Percentiles rank a stretch among this genome's conserved stretches.
These are phyloP conservation scores for Ramalina intermedia DNA, from an alignment of 495 filamentous ascomycete genomes.

Conservation along the genomic window DNA sequence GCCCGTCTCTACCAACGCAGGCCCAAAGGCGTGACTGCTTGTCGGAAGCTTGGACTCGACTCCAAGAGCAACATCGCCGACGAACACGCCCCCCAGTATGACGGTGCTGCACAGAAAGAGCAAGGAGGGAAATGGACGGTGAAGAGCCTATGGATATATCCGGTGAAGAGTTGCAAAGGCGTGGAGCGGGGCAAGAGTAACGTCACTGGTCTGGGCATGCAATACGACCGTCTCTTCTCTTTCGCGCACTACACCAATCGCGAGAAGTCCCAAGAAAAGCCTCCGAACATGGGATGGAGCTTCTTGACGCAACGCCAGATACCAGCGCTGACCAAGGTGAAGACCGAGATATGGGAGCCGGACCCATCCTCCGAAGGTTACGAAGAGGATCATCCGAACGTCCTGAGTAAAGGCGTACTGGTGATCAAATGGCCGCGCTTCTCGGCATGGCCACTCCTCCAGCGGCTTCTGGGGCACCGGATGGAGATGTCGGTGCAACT, in stretches of 20 bases:
- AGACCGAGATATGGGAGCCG: slow-evolving; percentile 67
- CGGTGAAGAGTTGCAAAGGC: slow-evolving; percentile 73
- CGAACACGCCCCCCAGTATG: slow-evolving; percentile 19
- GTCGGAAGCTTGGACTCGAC: slow-evolving; percentile 28
- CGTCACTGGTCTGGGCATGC: slow-evolving; percentile 56
- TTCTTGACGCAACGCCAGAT: slow-evolving; percentile 71
- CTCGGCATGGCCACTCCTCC: background rate
- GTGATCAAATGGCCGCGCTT: slow-evolving; percentile 33
- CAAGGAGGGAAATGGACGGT: slow-evolving; percentile 33
- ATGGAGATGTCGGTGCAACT: slow-evolving; percentile 34
- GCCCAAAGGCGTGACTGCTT: slow-evolving; percentile 3
- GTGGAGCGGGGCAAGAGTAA: slow-evolving; percentile 57
- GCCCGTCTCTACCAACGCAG: background rate
- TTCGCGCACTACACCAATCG: slow-evolving; percentile 50
- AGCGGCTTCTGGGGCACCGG: slow-evolving; percentile 7
- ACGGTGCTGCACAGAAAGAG: background rate
- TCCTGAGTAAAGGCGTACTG: slow-evolving; percentile 40
- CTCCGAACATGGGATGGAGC: slow-evolving; percentile 46
- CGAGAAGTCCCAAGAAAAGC: slow-evolving; percentile 25
- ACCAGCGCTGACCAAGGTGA: slow-evolving; percentile 54
- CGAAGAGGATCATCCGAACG: slow-evolving; percentile 27
- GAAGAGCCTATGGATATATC: slow-evolving; percentile 76
- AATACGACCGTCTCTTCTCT: slow-evolving; percentile 74
- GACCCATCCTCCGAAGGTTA: slow-evolving; percentile 40
- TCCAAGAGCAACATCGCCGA: slow-evolving; percentile 23